These are phyloP conservation scores for Calonectria multiphialidica DNA, from an alignment of 2,329 filamentous ascomycete genomes.

Conservation along the genomic window DNA sequence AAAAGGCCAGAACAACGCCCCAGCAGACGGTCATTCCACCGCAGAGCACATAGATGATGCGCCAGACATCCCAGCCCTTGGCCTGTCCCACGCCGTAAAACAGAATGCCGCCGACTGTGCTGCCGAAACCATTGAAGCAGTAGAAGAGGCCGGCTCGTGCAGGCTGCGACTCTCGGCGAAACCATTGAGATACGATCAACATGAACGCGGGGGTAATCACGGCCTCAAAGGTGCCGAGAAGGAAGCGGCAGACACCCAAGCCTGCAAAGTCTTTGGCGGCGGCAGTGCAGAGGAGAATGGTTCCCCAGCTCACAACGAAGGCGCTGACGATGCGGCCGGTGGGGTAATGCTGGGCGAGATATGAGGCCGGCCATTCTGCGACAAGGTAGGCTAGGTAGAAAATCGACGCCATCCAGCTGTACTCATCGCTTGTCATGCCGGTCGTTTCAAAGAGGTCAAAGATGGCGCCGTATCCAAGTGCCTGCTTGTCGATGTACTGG, in stretches of 20 bases:
- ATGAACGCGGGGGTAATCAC: slow-evolving; percentile 64
- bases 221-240: slow-evolving; percentile 62
- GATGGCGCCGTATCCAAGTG: slow-evolving; percentile 65
- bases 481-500: slow-evolving; percentile 69
- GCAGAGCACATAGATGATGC: slow-evolving; percentile 66
- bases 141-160: slow-evolving; percentile 57
- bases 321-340: slow-evolving; percentile 50
- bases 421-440: slow-evolving; percentile 59
- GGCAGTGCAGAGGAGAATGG: slow-evolving; percentile 59
- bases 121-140: slow-evolving; percentile 58
- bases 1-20: slow-evolving; percentile 56
- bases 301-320: slow-evolving; percentile 51
- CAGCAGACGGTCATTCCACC: slow-evolving; percentile 62
- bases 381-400: slow-evolving; percentile 65
- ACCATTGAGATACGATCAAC: slow-evolving; percentile 65
- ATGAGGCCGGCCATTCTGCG: slow-evolving; percentile 55
- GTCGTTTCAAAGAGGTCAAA: slow-evolving; percentile 66
- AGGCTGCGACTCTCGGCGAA: slow-evolving; percentile 58
- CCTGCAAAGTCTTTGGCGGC: slow-evolving; percentile 56
- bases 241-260: slow-evolving; percentile 58
- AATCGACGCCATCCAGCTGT: slow-evolving; percentile 67
- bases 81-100: slow-evolving; percentile 68
- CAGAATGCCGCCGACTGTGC: slow-evolving; percentile 59
- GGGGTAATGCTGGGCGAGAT: slow-evolving; percentile 49
- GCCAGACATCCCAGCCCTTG: slow-evolving; percentile 58